A percentile compares a stretch with the other conserved stretches of the same genome.
These are phyloP conservation scores for Zoysia pacifica DNA, from an alignment of 176 grass and related monocot genomes.

Conservation along the genomic window DNA sequence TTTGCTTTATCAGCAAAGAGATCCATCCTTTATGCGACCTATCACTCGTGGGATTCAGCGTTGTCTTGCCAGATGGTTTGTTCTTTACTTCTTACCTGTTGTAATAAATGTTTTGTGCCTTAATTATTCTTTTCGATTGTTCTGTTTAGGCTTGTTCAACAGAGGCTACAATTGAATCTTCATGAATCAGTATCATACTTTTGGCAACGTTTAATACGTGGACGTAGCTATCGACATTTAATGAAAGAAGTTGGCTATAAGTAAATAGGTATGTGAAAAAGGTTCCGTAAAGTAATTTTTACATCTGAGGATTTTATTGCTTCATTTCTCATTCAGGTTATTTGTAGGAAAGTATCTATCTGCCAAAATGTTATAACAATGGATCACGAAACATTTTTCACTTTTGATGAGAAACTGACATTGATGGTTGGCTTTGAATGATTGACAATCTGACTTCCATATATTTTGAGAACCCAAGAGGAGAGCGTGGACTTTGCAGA, in stretches of 20 bases:
- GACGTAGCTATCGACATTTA: slow-evolving; percentile 88
- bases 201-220: slow-evolving; percentile 79
- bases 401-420: slow-evolving; percentile 21
- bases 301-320: not conserved
- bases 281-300: slow-evolving; percentile 3
- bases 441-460: slow-evolving; percentile 14
- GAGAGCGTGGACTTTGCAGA: no score
- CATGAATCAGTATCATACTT: slow-evolving; percentile 58
- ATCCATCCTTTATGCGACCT: slow-evolving; percentile 87
- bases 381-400: slow-evolving; percentile 2
- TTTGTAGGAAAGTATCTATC: slow-evolving; percentile 9
- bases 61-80: slow-evolving; percentile 90
- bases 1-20: slow-evolving; percentile 88
- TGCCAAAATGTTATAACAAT: slow-evolving; percentile 14
- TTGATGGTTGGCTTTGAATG: slow-evolving; percentile 11
- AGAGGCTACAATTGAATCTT: slow-evolving; percentile 75
- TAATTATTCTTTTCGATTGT: slow-evolving; percentile 20
- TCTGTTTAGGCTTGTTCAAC: slow-evolving; percentile 76
- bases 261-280: slow-evolving; percentile 48
- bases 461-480: no score
- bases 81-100: slow-evolving; percentile 30
- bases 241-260: slow-evolving; percentile 96
- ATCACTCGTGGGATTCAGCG: slow-evolving; percentile 80
- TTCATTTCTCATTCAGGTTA: slow-evolving; percentile 26
- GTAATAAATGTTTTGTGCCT: not conserved